Conservation (phyloP, 169 alveolate genomes). For the Plasmodium malariae region DNA sequence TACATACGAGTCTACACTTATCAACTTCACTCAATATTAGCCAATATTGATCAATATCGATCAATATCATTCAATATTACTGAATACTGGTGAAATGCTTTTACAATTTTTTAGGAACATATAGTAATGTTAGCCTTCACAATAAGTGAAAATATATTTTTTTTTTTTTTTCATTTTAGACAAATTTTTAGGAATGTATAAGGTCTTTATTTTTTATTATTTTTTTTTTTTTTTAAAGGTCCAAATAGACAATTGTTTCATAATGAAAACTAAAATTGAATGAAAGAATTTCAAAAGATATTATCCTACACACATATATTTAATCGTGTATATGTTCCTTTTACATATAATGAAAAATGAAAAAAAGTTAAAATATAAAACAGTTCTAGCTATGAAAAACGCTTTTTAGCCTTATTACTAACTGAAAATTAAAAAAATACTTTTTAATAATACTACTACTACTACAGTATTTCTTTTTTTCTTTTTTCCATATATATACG, state of each 20-base stretch:
- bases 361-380: background rate
- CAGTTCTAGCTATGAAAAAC: background rate
- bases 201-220: background rate
- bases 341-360: background rate
- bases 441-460: too few species aligned
- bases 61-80: too few species aligned
- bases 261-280: background rate
- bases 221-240: conserved; percentile 4
- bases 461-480: too few species aligned
- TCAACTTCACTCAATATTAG: too few species aligned
- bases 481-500: too few species aligned
- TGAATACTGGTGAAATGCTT: too few species aligned
- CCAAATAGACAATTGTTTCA: conserved; percentile 29
- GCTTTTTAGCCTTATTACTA: too few species aligned
- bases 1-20: too few species aligned
- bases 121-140: too few species aligned
- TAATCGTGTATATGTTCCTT: background rate
- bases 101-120: too few species aligned
- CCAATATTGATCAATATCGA: too few species aligned
- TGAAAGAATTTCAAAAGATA: background rate
- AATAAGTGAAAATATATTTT: background rate
- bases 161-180: background rate
- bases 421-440: too few species aligned
- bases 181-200: background rate
- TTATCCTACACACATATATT: background rate